phyloP scores from a whole-genome alignment of 495 filamentous ascomycete species.

The Oidiodendron maius region DNA sequence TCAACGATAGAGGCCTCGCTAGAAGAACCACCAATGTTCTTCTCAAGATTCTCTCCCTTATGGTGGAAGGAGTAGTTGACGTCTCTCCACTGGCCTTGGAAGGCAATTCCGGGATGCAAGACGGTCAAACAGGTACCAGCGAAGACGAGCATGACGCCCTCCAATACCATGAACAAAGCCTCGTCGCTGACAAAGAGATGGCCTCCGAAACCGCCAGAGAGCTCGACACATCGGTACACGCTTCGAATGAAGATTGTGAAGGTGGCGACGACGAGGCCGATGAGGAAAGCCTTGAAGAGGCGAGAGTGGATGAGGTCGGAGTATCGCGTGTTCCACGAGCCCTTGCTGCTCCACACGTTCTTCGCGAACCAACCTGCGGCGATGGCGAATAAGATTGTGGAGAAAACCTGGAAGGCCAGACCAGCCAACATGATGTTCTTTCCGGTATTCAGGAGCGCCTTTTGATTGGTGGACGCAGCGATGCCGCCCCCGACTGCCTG shows the following conservation, averaged over 20 bases:
- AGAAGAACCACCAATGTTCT: too few relatives aligned
- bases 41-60: slow-evolving; percentile 11
- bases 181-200: slow-evolving; percentile 45
- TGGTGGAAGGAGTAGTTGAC: slow-evolving; percentile 15
- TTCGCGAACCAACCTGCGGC: slow-evolving; percentile 16
- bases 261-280: slow-evolving; percentile 16
- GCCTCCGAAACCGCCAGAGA: slow-evolving; percentile 30
- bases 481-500: slow-evolving; percentile 50
- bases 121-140: slow-evolving; percentile 41
- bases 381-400: slow-evolving; percentile 15
- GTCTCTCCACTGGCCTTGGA: slow-evolving; percentile 22
- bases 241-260: slow-evolving; percentile 30
- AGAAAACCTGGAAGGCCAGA: slow-evolving; percentile 20
- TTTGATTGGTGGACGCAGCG: slow-evolving; percentile 34
- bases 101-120: slow-evolving; percentile 53
- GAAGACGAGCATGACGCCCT: slow-evolving; percentile 62
- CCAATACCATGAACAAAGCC: slow-evolving; percentile 60
- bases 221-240: slow-evolving; percentile 30
- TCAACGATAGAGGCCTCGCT: too few relatives aligned
- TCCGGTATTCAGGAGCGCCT: slow-evolving; percentile 7
- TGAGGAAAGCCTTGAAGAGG: slow-evolving; percentile 20
- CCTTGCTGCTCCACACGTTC: slow-evolving; percentile 9
- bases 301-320: not conserved
- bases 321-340: slow-evolving; percentile 22
- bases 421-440: slow-evolving; percentile 24